phyloP scores from a whole-genome alignment of 2,329 filamentous ascomycete genomes.

The Talaromyces amestolkiae region DNA sequence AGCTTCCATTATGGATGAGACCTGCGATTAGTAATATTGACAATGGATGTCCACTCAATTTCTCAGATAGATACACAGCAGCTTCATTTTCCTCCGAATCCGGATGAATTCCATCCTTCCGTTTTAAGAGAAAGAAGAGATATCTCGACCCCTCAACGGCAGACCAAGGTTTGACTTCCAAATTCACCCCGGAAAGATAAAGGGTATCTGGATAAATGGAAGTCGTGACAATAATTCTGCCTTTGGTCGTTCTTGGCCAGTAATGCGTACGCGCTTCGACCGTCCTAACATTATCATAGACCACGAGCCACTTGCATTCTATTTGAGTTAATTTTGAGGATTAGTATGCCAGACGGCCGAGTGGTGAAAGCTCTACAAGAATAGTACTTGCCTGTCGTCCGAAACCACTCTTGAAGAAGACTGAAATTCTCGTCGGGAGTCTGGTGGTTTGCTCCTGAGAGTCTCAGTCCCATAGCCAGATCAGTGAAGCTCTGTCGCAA shows the following conservation, averaged over 20 bases:
- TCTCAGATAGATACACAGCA: neutral
- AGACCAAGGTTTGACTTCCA: neutral
- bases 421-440: neutral
- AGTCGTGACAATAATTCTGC: neutral
- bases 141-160: neutral
- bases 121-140: neutral
- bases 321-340: neutral
- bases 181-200: neutral
- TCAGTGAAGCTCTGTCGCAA: neutral
- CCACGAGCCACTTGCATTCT: neutral
- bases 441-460: neutral
- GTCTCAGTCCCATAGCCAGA: neutral
- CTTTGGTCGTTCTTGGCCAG: neutral
- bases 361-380: neutral
- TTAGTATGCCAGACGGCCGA: neutral
- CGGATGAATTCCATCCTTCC: neutral
- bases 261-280: neutral
- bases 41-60: neutral
- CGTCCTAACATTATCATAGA: neutral
- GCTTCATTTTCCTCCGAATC: neutral
- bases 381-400: neutral
- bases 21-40: neutral
- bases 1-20: neutral
- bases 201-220: neutral
- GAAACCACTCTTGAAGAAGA: conserved; percentile 3